Percentiles rank a stretch among this genome's conserved stretches.
Conservation (phyloP, 495 filamentous ascomycete genomes). For the Aspergillus nanangensis region DNA sequence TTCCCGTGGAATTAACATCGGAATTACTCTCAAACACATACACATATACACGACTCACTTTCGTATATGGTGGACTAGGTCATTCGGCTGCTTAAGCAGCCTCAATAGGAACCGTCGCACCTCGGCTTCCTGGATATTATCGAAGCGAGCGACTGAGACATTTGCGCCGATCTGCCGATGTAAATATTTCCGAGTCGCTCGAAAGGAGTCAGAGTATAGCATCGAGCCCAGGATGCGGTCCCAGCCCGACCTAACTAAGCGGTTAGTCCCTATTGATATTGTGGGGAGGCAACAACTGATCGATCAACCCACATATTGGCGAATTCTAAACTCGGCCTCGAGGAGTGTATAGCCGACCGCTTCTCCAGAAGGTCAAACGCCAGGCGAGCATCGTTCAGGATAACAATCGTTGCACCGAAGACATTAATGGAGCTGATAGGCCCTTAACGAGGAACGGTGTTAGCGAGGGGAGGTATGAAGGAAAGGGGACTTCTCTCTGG, state of each 20-base stretch:
- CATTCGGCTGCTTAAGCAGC: slow-evolving; percentile 30
- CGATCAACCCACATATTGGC: slow-evolving; percentile 23
- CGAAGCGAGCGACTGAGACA: slow-evolving; percentile 25
- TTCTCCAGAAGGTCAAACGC: slow-evolving; percentile 43
- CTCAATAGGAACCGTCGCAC: slow-evolving; percentile 36
- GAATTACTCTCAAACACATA: background rate
- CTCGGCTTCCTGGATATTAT: slow-evolving; percentile 35
- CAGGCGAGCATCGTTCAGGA: slow-evolving; percentile 39
- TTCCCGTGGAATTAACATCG: background rate
- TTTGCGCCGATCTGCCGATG: slow-evolving; percentile 22
- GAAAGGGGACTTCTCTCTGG: background rate
- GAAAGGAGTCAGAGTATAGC: slow-evolving; percentile 30
- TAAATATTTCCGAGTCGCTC: slow-evolving; percentile 33
- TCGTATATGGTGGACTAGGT: slow-evolving; percentile 34
- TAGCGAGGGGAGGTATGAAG: slow-evolving; percentile 3
- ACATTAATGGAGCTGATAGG: slow-evolving; percentile 12
- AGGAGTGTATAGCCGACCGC: slow-evolving; percentile 35
- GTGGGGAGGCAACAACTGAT: background rate
- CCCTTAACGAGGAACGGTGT: background rate
- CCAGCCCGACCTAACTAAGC: slow-evolving; percentile 27
- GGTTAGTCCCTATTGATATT: no score
- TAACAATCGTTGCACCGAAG: slow-evolving; percentile 41
- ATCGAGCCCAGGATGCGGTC: slow-evolving; percentile 24
- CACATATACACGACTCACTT: slow-evolving; percentile 21
- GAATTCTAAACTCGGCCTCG: slow-evolving; percentile 32